Conservation (phyloP, 2,329 filamentous ascomycete species). For the Ampelomyces quisqualis region DNA sequence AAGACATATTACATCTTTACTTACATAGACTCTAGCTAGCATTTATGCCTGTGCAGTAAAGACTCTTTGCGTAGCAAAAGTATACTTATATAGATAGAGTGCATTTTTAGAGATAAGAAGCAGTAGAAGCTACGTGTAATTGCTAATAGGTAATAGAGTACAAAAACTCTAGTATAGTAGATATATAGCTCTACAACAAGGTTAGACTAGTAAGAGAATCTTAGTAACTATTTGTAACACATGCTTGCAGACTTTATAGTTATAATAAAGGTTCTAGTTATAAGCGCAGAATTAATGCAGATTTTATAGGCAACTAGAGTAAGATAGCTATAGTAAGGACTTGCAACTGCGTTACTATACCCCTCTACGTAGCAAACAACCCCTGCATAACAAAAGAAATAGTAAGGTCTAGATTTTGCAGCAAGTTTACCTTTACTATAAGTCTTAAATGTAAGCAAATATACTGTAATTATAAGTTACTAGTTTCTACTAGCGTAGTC, state of each 20-base stretch:
- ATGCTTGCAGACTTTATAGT: not conserved
- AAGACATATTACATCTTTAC: conserved; percentile 1
- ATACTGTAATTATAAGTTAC: too few relatives aligned
- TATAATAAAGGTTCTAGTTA: not conserved
- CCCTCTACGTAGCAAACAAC: too few relatives aligned
- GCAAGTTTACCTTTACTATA: too few relatives aligned
- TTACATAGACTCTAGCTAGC: not conserved
- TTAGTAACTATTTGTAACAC: not conserved
- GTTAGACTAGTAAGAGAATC: not conserved
- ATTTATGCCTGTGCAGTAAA: not conserved
- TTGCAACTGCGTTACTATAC: not conserved
- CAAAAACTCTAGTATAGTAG: not conserved
- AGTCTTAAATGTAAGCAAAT: too few relatives aligned
- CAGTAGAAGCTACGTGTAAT: not conserved
- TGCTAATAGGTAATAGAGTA: not conserved
- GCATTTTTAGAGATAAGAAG: not conserved
- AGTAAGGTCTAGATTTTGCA: too few relatives aligned
- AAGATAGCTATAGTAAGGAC: not conserved
- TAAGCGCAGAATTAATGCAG: not conserved
- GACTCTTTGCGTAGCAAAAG: not conserved
- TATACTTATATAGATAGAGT: not conserved
- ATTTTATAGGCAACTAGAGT: not conserved
- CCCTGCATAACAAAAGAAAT: too few relatives aligned
- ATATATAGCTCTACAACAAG: not conserved
- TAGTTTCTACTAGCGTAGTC: too few relatives aligned